Evolutionary conservation across 225 moss, liverwort and hornwort species (phyloP).

Genomic region (Physcomitrium patens): DNA sequence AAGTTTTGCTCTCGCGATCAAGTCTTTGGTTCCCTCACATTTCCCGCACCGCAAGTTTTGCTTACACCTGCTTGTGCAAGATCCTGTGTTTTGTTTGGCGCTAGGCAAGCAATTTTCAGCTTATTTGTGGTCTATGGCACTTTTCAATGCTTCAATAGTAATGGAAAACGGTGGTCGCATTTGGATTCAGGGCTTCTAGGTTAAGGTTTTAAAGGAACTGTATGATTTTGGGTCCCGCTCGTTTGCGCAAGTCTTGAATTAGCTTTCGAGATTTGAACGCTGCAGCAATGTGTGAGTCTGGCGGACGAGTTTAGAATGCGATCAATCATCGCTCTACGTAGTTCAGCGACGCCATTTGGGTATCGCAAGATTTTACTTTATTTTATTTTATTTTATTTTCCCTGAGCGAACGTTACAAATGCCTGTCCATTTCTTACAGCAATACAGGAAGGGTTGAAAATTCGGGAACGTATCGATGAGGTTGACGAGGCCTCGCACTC

Average conservation of each 20-base stretch:
- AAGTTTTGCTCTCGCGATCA: neutral
- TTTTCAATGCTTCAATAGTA: neutral
- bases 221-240: neutral
- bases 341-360: too few species aligned
- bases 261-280: too few species aligned
- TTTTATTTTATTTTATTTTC: neutral
- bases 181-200: neutral
- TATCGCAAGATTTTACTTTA: neutral
- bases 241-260: too few species aligned
- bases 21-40: neutral
- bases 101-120: neutral
- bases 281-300: too few species aligned
- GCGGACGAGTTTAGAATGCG: too few species aligned
- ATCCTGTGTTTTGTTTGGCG: neutral
- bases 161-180: neutral
- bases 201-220: neutral
- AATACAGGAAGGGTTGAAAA: conserved; percentile 43
- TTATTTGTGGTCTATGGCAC: neutral
- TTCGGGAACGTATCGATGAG: conserved; percentile 53
- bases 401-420: neutral
- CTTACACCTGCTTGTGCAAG: neutral
- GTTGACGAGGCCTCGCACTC: conserved; percentile 41
- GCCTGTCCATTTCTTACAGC: conserved; percentile 23
- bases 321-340: too few species aligned
- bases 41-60: neutral